Conservation (phyloP, 108 stramenopile genomes). For the Seminavis robusta region DNA sequence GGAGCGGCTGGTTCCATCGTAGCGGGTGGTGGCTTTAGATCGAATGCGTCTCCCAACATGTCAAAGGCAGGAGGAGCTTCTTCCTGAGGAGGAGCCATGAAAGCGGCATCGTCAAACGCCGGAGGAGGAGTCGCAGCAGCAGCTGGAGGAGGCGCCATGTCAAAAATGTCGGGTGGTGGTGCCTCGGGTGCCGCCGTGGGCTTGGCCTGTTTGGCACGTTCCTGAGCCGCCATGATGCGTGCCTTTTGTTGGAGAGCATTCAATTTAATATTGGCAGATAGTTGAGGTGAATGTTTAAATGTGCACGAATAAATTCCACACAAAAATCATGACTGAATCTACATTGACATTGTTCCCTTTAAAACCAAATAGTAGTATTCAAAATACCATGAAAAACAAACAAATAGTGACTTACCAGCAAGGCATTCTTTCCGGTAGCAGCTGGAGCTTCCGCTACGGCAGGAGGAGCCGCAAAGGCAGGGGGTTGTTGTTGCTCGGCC, state of each 20-base stretch:
- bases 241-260: constrained; percentile 29
- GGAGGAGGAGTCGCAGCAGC: constrained; percentile 36
- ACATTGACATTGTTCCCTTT: background rate
- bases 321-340: background rate
- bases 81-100: constrained; percentile 17
- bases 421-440: constrained; percentile 48
- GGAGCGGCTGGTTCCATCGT: background rate
- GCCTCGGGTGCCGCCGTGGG: constrained; percentile 6
- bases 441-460: constrained; percentile 20
- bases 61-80: constrained; percentile 8
- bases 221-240: constrained; percentile 83
- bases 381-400: background rate
- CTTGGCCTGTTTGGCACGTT: constrained; percentile 51
- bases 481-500: background rate
- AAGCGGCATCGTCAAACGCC: constrained; percentile 40
- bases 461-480: background rate
- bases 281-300: background rate
- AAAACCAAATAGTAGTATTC: background rate
- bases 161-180: constrained; percentile 14
- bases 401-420: constrained; percentile 50
- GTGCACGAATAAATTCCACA: too few species aligned
- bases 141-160: constrained; percentile 33
- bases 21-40: background rate
- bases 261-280: background rate
- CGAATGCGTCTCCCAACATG: too few species aligned